Evolutionary conservation across 148 eudicot genomes (phyloP), one percentile per base, ranked within the genome.

Genomic region (Fagopyrum homotropicum): DNA sequence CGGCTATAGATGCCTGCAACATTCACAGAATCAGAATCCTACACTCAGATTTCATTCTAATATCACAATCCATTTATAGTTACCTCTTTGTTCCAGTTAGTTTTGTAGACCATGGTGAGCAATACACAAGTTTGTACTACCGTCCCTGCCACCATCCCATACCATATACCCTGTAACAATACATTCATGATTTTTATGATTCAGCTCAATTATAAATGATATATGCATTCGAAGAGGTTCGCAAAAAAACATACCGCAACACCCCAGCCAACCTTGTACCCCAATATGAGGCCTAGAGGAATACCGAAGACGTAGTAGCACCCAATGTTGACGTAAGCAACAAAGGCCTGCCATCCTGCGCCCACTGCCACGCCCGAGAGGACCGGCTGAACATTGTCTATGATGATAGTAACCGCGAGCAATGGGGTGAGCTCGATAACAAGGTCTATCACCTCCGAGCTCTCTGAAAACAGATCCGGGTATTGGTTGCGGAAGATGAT

Each of bases 1-100:
- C 88, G 2, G 89, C 89, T 19, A 73, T 80, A 9, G 86, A 88
- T 73, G 91, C 89, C 89, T 88, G 85, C 78, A 82, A 50, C 6
- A 45, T 66, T 44, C 4, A 15, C 9, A 56, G 26, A 22, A 22
- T 22, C 26, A 22, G 26, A 22, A 22, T 22, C 26, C 26, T 22
- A 22, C 26, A 22, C 26, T 22, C 0, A 22, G 26, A 22, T 22
- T 22, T 22, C 26, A 22, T 22, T 22, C 0, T 22, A 22, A 22
- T 22, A 22, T 22, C 26, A 22, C 26, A 22, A 22, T 22, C 26
- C 26, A 22, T 22, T 22, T 22, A 22, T 22, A 22, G 26, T 22
- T 22, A 22, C 26, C 26, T 22, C 26, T 22, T 22, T 22, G 26
- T 22, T 22, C 26, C 26, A 22, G 26, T 22, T 22, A 22, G 26